Evolutionary conservation across 192 early-diverging fungal species (phyloP), one percentile per base, ranked within the genome.

Genomic region (Linnemannia schmuckeri): DNA sequence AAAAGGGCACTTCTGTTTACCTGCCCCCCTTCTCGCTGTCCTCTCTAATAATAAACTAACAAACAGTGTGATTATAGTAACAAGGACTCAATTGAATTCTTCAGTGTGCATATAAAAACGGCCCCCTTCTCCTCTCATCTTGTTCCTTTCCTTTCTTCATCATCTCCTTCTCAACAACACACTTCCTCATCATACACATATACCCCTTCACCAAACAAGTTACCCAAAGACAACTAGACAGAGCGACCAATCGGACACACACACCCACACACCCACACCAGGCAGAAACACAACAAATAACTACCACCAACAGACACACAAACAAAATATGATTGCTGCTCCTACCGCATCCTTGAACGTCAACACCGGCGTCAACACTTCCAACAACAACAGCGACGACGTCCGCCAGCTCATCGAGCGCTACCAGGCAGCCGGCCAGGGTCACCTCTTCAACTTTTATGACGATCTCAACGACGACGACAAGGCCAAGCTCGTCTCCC

Each of bases 391-490:
- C 47, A 83, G 70, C 35, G 66, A 85, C 76, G 33, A 82, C 61
- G 85, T 90, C 41, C 57, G 88, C 71, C 78, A 89, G 1, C 89
- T 96, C 27, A 91, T 91, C 75, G 87, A 90, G 41, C 88, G 88
- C 73, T 97, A 93, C 88, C 83, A 88, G n/a, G 91, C 76, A 12
- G 95, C 95, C 73, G 94, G 93, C 4, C 98, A 99, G 91, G 94
- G 88, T n/a, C 98, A 99, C 81, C 93, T 98, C 37, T 95, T 99
- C 89, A 90, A 89, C 41, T 96, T 93, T 91, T 97, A 92, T 78
- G 93, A 96, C 42, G 84, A 89, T 33, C 93, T 99, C 15, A 72
- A 83, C 46, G 80, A 91, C 54, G 90, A 88, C 47, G 89, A 94
- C 46, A 91, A 95, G 27, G 86, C 80, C 7, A 80, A 49, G 37